phyloP scores from a whole-genome alignment of 2,329 filamentous ascomycete species.

The Hypoxylon sp. region DNA sequence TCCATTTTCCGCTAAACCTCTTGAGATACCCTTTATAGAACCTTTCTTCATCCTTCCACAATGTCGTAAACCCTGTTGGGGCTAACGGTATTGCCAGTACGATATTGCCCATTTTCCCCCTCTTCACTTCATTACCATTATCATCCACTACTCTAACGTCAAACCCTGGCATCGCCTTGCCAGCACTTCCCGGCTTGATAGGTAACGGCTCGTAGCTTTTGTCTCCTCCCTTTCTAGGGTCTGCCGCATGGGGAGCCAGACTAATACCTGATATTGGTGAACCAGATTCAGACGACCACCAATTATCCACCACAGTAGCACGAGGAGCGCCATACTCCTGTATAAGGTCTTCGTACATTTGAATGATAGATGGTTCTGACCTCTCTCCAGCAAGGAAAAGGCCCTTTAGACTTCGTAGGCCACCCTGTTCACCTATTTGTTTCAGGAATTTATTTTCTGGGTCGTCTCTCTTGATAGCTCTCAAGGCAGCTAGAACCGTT shows the following conservation, averaged over 20 bases:
- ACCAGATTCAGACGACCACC: constrained; percentile 73
- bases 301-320: constrained; percentile 71
- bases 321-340: constrained; percentile 74
- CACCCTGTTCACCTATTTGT: constrained; percentile 74
- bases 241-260: constrained; percentile 70
- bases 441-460: constrained; percentile 78
- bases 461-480: constrained; percentile 90
- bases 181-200: constrained; percentile 88
- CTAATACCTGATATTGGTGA: constrained; percentile 72
- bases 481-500: constrained; percentile 71
- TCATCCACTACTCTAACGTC: constrained; percentile 90
- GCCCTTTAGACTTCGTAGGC: constrained; percentile 78
- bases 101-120: constrained; percentile 89
- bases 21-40: constrained; percentile 90
- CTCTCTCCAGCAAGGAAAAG: constrained; percentile 91
- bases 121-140: constrained; percentile 77
- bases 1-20: constrained; percentile 84
- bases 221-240: constrained; percentile 63
- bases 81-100: constrained; percentile 86
- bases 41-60: constrained; percentile 88
- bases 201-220: constrained; percentile 61
- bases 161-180: constrained; percentile 92
- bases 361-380: constrained; percentile 88
- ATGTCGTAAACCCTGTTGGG: constrained; percentile 85
- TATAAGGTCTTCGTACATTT: constrained; percentile 83